Evolutionary conservation across 495 filamentous ascomycete species (phyloP).

Genomic region (Annulohypoxylon nitens): DNA sequence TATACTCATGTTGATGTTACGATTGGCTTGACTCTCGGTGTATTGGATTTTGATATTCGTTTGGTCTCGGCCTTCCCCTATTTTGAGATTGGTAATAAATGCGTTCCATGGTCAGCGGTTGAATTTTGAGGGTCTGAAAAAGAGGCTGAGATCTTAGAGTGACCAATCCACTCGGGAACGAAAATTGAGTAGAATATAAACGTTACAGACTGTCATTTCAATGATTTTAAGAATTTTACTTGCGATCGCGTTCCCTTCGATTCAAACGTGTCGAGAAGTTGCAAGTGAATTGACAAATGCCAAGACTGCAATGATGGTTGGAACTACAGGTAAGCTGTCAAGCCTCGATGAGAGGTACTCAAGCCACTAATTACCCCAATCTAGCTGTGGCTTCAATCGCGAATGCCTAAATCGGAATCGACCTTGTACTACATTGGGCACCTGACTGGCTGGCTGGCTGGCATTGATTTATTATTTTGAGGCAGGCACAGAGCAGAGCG

Average conservation of each 20-base stretch:
- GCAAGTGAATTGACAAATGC: neutral
- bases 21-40: neutral
- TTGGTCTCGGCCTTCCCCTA: neutral
- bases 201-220: neutral
- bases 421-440: neutral
- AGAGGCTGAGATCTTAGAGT: neutral
- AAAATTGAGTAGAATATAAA: neutral
- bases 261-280: neutral
- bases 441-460: no score
- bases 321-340: neutral
- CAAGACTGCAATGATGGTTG: neutral
- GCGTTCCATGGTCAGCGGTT: conserved; percentile 1
- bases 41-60: neutral
- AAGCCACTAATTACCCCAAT: neutral
- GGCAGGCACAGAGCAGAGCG: neutral
- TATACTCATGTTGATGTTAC: neutral
- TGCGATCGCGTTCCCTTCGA: neutral
- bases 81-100: neutral
- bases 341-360: neutral
- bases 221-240: neutral
- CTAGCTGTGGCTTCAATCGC: neutral
- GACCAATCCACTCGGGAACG: neutral
- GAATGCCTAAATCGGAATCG: conserved; percentile 7
- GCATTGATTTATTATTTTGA: neutral
- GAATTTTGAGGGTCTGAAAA: neutral